Evolutionary conservation across 345 rosid genomes (phyloP).

Genomic region (Eucalyptus leucophloia): DNA sequence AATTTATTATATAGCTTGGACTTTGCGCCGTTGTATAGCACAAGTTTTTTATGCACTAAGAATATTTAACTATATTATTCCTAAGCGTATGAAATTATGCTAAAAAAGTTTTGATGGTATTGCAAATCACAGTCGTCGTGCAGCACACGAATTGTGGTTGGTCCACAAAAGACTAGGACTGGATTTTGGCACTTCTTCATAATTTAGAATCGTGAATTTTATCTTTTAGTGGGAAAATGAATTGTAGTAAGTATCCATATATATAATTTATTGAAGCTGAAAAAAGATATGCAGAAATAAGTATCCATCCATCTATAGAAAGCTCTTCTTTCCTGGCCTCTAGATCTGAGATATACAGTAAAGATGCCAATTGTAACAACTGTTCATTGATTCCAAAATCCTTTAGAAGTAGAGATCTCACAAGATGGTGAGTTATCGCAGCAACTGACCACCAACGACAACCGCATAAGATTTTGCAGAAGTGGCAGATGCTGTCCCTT

Average conservation of each 20-base stretch:
- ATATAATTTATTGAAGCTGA: background rate
- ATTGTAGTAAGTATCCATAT: background rate
- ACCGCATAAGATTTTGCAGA: background rate
- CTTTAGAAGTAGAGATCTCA: background rate
- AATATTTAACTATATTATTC: background rate
- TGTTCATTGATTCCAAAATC: background rate
- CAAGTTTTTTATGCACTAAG: background rate
- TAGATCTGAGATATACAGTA: background rate
- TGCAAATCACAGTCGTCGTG: background rate
- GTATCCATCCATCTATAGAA: background rate
- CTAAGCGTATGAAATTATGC: background rate
- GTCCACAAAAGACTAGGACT: background rate
- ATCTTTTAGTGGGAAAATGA: background rate
- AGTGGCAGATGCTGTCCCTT: background rate
- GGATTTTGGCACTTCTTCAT: background rate
- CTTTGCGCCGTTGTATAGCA: background rate
- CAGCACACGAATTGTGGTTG: background rate
- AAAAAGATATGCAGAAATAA: background rate
- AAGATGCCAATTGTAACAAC: background rate
- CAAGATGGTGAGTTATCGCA: background rate
- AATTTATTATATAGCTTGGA: background rate
- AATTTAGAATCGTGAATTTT: background rate
- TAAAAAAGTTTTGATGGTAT: background rate
- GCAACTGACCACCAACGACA: background rate
- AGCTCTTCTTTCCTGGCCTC: background rate